phyloP scores from a whole-genome alignment of 768 basidiomycete species.

The Pisolithus orientalis region DNA sequence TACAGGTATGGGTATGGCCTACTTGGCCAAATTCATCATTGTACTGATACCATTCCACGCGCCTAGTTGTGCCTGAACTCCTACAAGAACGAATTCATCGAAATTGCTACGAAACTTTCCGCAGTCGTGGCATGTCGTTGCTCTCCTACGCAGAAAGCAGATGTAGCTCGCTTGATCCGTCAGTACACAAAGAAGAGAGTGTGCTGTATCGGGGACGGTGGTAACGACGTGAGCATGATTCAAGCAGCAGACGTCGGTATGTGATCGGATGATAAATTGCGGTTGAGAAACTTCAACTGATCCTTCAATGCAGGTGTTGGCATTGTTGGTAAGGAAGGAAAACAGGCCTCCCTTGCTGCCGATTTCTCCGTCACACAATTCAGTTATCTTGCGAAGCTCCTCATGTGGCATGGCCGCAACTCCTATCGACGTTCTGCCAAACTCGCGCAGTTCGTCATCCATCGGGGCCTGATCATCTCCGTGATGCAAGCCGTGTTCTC shows the following conservation, averaged over 20 bases:
- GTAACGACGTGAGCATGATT: slow-evolving; percentile 99
- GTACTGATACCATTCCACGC: neutral
- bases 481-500: slow-evolving; percentile 98
- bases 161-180: slow-evolving; percentile 91
- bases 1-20: slow-evolving; percentile 55
- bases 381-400: slow-evolving; percentile 89
- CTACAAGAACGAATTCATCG: slow-evolving; percentile 92
- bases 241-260: slow-evolving; percentile 96
- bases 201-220: slow-evolving; percentile 98
- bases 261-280: slow-evolving; percentile 26
- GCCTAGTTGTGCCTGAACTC: slow-evolving; percentile 79
- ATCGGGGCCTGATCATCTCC: slow-evolving; percentile 93
- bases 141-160: slow-evolving; percentile 98
- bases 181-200: slow-evolving; percentile 89
- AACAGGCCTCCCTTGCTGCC: slow-evolving; percentile 97
- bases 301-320: slow-evolving; percentile 61
- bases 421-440: slow-evolving; percentile 98
- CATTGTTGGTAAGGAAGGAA: slow-evolving; percentile 98
- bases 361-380: slow-evolving; percentile 99
- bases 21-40: neutral
- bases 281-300: neutral
- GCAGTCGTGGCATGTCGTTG: slow-evolving; percentile 97
- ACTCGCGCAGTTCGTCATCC: slow-evolving; percentile 97
- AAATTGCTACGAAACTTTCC: slow-evolving; percentile 91
- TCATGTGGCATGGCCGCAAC: slow-evolving; percentile 98